Base-by-base conservation (phyloP, 768 basidiomycete species). In the Postia placenta region DNA sequence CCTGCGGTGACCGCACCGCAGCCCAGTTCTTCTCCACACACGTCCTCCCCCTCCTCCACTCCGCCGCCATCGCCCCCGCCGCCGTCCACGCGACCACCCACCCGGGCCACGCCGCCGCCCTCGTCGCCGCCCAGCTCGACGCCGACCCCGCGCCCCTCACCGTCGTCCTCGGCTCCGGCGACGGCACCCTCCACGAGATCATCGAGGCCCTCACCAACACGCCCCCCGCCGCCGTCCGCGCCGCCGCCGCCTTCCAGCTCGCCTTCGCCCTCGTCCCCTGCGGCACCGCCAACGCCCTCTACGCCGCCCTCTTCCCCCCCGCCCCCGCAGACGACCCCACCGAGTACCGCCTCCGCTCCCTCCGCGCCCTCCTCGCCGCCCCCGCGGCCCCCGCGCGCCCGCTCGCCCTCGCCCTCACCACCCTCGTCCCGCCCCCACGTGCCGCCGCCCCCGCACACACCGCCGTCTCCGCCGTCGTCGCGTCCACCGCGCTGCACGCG, bases 251-350 rank as follows among this genome's bases (percentile, higher is more conserved):
- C 7, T 40, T 40, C 26, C 43, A 58, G 42, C 56, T 83, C 48
- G 60, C 59, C 27, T 69, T 84, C 52, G 80, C 70, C 15, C 74
- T 70, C 42, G 68, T 88, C 38, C 91, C 92, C 3, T 78, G 78
- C 43, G 92, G 92, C 22, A 95, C 92, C n/a, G 93, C 92, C 37
- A 97, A 98, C 63, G 95, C 95, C 0, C 73, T 96, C 27, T 93
- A 86, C 65, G 74, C 79, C 5, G 83, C 88, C 5, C 67, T 92
- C 24, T 94, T 87, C 64, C 82, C 82, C 0, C 76, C 80, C 0
- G 26, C 59, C 1, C 45, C 56, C 7, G 49, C 52, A 19, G 57
- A 60, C 7, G 54, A 56, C 14, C 58, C 65, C 14, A 49, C 66
- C 20, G 50, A 64, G 12, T 78, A 80, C 64, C 74, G 70, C 49